Conservation (phyloP, 2,329 filamentous ascomycete species). For the Beauveria caledonica region DNA sequence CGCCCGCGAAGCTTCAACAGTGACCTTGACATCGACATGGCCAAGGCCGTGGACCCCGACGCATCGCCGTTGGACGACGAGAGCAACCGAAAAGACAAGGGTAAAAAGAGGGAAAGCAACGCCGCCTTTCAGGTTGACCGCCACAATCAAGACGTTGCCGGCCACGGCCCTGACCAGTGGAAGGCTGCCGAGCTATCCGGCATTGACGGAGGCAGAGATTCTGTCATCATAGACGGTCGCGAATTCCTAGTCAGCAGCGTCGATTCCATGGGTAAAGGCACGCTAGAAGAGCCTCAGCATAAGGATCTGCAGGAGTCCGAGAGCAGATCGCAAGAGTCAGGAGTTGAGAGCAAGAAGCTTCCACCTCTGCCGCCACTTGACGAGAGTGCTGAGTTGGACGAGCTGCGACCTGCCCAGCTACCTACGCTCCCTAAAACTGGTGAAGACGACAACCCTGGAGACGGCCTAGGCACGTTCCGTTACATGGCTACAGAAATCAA, state of each 20-base stretch:
- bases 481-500: conserved; percentile 59
- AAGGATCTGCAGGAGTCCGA: conserved; percentile 5
- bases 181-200: conserved; percentile 54
- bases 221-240: conserved; percentile 55
- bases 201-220: conserved; percentile 59
- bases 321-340: conserved; percentile 23
- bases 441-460: conserved; percentile 77
- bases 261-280: conserved; percentile 55
- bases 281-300: conserved; percentile 33
- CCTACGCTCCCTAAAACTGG: conserved; percentile 62
- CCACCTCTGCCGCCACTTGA: conserved; percentile 51
- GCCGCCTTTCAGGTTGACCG: not conserved
- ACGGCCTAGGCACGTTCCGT: conserved; percentile 45
- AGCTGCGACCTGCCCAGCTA: conserved; percentile 61
- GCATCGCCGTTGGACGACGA: conserved; percentile 13
- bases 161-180: conserved; percentile 71
- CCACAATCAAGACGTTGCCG: conserved; percentile 59
- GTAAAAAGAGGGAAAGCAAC: conserved; percentile 20
- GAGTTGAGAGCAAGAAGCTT: conserved; percentile 37
- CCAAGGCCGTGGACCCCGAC: conserved; percentile 39
- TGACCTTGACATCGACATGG: conserved; percentile 38
- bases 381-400: conserved; percentile 56
- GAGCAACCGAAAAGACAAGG: conserved; percentile 15
- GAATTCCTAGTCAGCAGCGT: conserved; percentile 64
- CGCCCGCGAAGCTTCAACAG: conserved; percentile 60